Evolutionary conservation across 495 filamentous ascomycete species (phyloP).

Genomic region (Arthonia radiata): DNA sequence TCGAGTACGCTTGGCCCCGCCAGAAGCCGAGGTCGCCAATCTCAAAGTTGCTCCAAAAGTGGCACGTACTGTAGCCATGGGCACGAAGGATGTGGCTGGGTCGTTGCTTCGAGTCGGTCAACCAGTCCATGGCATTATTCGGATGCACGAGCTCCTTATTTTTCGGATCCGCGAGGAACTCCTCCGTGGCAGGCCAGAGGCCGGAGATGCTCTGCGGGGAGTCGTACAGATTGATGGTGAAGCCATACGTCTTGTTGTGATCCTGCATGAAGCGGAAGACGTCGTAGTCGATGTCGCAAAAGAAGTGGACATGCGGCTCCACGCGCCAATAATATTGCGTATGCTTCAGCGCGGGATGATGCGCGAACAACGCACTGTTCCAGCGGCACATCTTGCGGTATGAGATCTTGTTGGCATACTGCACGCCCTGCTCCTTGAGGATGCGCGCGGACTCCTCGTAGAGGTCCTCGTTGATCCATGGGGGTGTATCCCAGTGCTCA

Average conservation of each 20-base stretch:
- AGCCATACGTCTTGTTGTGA: conserved; percentile 94
- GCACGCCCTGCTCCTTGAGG: conserved; percentile 60
- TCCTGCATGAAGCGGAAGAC: conserved; percentile 97
- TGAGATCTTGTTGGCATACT: conserved; percentile 66
- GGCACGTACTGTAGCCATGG: conserved; percentile 93
- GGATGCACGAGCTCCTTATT: conserved; percentile 60
- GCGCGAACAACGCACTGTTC: too few relatives aligned
- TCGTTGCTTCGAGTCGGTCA: conserved; percentile 50
- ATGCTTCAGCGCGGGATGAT: conserved; percentile 65
- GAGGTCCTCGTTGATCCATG: conserved; percentile 74
- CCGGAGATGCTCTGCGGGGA: conserved; percentile 58
- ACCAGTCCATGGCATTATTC: conserved; percentile 71
- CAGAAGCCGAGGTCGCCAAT: conserved; percentile 91
- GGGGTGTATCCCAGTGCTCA: conserved; percentile 81
- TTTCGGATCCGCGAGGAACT: conserved; percentile 44
- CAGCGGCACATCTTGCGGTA: too few relatives aligned
- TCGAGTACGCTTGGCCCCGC: conserved; percentile 71
- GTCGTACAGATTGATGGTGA: conserved; percentile 95
- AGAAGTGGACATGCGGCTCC: conserved; percentile 97
- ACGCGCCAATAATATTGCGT: conserved; percentile 96
- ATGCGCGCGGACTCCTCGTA: conserved; percentile 65
- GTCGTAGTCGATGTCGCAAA: conserved; percentile 97
- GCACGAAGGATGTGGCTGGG: conserved; percentile 59
- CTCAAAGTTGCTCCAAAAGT: conserved; percentile 99
- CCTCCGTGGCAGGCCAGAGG: conserved; percentile 84